Evolutionary conservation across 2,329 filamentous ascomycete genomes (phyloP).

Genomic region (Aspergillus niger): DNA sequence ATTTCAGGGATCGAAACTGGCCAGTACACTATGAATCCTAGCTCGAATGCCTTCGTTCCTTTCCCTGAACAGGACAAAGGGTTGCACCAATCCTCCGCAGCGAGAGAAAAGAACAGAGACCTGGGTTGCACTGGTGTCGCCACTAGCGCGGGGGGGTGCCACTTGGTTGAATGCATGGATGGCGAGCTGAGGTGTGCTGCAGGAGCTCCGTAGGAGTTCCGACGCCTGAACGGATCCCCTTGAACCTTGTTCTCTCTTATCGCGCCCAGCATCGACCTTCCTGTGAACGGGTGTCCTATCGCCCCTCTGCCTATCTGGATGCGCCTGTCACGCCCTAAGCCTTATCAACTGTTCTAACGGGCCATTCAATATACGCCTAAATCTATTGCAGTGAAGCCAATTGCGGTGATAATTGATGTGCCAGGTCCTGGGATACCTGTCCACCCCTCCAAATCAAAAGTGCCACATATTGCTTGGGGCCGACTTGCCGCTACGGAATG

Average conservation of each 20-base stretch:
- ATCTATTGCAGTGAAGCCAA: too few relatives aligned
- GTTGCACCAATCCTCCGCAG: too few relatives aligned
- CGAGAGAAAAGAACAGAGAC: too few relatives aligned
- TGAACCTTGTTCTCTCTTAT: not conserved
- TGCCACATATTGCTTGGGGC: not conserved
- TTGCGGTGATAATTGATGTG: too few relatives aligned
- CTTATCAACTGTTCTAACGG: not conserved
- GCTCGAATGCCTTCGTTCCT: too few relatives aligned
- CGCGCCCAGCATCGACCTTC: not conserved
- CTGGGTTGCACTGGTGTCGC: not conserved
- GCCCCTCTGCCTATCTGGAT: not conserved
- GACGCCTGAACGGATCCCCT: not conserved
- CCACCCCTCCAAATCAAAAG: too few relatives aligned
- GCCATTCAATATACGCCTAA: too few relatives aligned
- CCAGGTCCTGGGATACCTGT: too few relatives aligned
- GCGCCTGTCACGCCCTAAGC: not conserved
- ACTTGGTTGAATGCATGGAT: not conserved
- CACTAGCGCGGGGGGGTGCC: not conserved
- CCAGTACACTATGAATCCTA: too few relatives aligned
- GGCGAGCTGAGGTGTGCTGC: not conserved
- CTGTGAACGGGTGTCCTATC: not conserved
- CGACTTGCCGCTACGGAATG: not conserved
- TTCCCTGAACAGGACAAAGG: too few relatives aligned
- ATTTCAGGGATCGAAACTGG: too few relatives aligned
- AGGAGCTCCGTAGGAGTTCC: constrained; percentile 3